Conservation (phyloP, 371 early-diverging fungal genomes). For the Blastocladiella emersonii region DNA sequence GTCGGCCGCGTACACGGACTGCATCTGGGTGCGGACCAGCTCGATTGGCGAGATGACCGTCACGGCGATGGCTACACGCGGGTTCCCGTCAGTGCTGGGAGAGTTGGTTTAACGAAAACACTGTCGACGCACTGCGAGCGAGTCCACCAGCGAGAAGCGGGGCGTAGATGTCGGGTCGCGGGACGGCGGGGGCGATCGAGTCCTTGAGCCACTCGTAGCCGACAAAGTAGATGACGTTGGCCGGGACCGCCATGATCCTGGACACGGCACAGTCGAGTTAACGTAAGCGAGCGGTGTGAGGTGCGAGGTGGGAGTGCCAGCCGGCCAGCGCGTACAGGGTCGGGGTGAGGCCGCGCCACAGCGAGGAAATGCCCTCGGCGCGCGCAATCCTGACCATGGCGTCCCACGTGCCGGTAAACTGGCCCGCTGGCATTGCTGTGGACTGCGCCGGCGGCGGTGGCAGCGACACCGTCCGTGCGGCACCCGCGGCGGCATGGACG, state of each 20-base stretch:
- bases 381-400: slow-evolving; percentile 62
- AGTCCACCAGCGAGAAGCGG: slow-evolving; percentile 67
- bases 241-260: slow-evolving; percentile 69
- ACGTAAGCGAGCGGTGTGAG: background rate
- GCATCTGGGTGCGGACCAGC: slow-evolving; percentile 76
- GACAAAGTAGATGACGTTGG: slow-evolving; percentile 84
- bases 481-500: too few relatives aligned
- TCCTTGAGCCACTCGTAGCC: slow-evolving; percentile 80
- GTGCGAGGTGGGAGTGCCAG: too few relatives aligned
- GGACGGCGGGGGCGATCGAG: slow-evolving; percentile 18
- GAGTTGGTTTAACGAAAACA: background rate
- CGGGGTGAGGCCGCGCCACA: slow-evolving; percentile 83
- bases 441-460: too few relatives aligned
- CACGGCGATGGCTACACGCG: slow-evolving; percentile 45
- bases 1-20: slow-evolving; percentile 39
- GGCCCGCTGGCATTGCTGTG: too few relatives aligned
- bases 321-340: slow-evolving; percentile 35
- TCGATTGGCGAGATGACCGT: slow-evolving; percentile 79
- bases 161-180: slow-evolving; percentile 26
- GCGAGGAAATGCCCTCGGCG: slow-evolving; percentile 55
- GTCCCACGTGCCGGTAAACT: slow-evolving; percentile 45
- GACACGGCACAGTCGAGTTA: background rate
- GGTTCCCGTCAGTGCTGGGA: background rate
- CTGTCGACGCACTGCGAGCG: slow-evolving; percentile 48
- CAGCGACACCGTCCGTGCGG: too few relatives aligned